These are phyloP conservation scores for Odonthalia washingtoniensis DNA, from an alignment of 31 red algal species.

Conservation along the genomic window DNA sequence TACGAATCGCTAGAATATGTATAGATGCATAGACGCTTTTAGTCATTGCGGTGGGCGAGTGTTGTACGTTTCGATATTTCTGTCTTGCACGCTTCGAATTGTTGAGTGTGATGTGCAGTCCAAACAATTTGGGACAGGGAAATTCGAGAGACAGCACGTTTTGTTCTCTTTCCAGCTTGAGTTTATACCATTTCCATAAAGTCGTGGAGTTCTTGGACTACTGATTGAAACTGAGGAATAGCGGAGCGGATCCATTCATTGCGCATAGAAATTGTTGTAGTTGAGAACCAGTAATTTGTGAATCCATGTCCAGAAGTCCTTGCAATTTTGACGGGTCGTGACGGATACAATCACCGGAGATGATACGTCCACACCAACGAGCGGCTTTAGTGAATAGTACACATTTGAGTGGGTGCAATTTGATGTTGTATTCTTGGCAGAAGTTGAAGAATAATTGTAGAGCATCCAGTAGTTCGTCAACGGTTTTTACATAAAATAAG, in stretches of 20 bases:
- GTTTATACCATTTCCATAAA: constrained; percentile 42
- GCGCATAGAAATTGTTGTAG: constrained; percentile 42
- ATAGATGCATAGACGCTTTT: constrained; percentile 21
- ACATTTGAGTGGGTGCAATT: constrained; percentile 32
- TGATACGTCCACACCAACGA: constrained; percentile 42
- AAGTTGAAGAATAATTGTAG: constrained; percentile 45
- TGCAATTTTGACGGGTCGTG: constrained; percentile 16
- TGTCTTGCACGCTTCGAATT: background rate
- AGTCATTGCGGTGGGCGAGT: constrained; percentile 24
- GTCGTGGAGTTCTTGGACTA: background rate
- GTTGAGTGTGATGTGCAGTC: background rate
- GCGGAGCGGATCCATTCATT: constrained; percentile 25
- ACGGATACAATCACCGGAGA: constrained; percentile 18
- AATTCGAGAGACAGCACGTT: background rate
- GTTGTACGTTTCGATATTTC: background rate
- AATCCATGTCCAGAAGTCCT: constrained; percentile 1
- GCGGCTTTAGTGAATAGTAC: constrained; percentile 20
- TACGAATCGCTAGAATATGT: constrained; percentile 43
- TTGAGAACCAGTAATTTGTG: background rate
- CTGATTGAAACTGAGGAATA: constrained; percentile 8
- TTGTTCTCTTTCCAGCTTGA: background rate
- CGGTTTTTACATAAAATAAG: constrained; percentile 23
- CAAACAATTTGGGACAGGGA: background rate
- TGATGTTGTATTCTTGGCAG: constrained; percentile 10
- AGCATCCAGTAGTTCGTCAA: background rate